phyloP scores from a whole-genome alignment of 2,329 filamentous ascomycete species.

The Nothophoma quercina region DNA sequence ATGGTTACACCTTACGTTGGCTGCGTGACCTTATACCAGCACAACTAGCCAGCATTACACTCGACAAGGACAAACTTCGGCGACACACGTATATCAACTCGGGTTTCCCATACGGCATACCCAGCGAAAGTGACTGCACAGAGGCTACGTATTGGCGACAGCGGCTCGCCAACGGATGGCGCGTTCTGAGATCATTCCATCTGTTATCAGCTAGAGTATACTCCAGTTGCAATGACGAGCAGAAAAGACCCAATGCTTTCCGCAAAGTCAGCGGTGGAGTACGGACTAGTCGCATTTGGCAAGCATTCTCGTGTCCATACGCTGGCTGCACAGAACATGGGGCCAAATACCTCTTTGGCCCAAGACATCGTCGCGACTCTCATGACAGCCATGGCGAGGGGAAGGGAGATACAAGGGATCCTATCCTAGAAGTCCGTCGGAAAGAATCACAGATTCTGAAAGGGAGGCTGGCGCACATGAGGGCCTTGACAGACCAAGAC shows the following conservation, averaged over 20 bases:
- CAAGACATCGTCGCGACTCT: constrained; percentile 7
- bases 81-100: constrained; percentile 22
- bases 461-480: constrained; percentile 14
- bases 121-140: constrained; percentile 17
- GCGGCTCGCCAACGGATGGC: constrained; percentile 24
- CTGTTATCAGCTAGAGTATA: constrained; percentile 22
- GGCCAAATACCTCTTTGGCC: constrained; percentile 18
- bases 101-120: constrained; percentile 30
- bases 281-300: constrained; percentile 22
- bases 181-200: constrained; percentile 22
- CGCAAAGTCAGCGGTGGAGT: constrained; percentile 24
- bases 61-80: constrained; percentile 32
- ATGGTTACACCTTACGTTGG: constrained; percentile 20
- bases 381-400: neutral
- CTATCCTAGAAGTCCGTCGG: constrained; percentile 5
- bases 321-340: constrained; percentile 25
- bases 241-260: constrained; percentile 15
- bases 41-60: constrained; percentile 20
- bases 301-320: constrained; percentile 25
- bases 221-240: constrained; percentile 1
- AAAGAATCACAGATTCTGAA: constrained; percentile 20
- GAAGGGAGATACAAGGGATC: neutral
- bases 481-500: constrained; percentile 13
- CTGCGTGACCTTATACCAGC: constrained; percentile 21
- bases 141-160: constrained; percentile 22